These are phyloP conservation scores for Kitagawia praeruptora DNA, from an alignment of 129 eudicot genomes.

Conservation along the genomic window DNA sequence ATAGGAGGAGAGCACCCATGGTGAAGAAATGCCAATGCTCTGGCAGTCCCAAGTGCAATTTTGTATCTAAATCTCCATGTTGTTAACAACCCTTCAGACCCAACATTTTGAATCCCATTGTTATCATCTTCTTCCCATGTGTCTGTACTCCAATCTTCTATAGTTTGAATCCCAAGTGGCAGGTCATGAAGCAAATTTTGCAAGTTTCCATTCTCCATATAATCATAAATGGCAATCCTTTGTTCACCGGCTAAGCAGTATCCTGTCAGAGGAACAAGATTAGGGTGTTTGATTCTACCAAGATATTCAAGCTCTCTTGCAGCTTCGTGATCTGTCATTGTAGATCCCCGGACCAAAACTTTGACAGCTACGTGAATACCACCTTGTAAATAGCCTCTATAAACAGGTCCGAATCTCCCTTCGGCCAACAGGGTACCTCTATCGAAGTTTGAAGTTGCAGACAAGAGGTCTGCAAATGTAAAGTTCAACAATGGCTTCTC, in stretches of 20 bases:
- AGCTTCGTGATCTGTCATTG: constrained; percentile 74
- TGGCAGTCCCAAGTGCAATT: constrained; percentile 65
- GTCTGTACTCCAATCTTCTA: constrained; percentile 79
- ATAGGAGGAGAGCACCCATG: constrained; percentile 89
- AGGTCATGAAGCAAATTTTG: constrained; percentile 63
- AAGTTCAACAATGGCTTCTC: constrained; percentile 83
- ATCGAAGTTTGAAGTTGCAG: constrained; percentile 81
- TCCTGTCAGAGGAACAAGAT: constrained; percentile 77
- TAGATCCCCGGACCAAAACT: constrained; percentile 74
- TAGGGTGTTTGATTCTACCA: constrained; percentile 66
- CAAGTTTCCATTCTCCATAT: constrained; percentile 74
- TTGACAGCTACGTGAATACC: constrained; percentile 68
- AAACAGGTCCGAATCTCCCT: constrained; percentile 78
- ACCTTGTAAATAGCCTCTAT: constrained; percentile 62
- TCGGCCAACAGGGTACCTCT: constrained; percentile 67
- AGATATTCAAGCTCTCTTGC: constrained; percentile 76
- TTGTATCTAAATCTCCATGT: constrained; percentile 69
- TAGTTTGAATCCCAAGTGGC: constrained; percentile 60
- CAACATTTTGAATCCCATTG: constrained; percentile 40
- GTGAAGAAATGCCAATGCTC: constrained; percentile 81
- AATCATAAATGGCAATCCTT: constrained; percentile 66
- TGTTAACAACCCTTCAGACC: constrained; percentile 42
- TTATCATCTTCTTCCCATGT: constrained; percentile 59
- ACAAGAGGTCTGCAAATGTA: constrained; percentile 72
- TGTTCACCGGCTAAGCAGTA: constrained; percentile 83